phyloP scores from a whole-genome alignment of 2,329 filamentous ascomycete species.

The Neofusicoccum sp. region DNA sequence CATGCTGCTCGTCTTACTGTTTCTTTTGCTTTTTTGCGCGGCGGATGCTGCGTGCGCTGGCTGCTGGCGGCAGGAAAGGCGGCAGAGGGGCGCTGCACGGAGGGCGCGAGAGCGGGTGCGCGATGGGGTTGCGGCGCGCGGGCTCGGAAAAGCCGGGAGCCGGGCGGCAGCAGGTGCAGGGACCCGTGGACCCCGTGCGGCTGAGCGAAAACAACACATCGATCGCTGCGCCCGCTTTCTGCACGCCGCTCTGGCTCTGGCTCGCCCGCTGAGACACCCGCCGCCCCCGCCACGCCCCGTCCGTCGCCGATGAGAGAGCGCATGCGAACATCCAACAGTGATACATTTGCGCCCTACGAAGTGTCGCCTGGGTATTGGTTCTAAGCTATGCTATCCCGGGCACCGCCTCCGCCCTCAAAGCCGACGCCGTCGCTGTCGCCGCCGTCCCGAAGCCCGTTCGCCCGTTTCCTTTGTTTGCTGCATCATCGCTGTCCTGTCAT shows the following conservation, averaged over 20 bases:
- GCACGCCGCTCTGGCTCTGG: too few relatives aligned
- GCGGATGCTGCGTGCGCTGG: neutral
- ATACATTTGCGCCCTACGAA: constrained; percentile 12
- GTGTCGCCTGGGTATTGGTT: constrained; percentile 9
- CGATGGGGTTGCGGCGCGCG: neutral
- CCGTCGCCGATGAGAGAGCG: neutral
- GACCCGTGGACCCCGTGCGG: neutral
- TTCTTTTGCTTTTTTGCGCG: neutral
- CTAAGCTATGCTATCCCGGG: neutral
- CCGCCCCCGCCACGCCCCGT: neutral
- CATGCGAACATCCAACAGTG: constrained; percentile 5
- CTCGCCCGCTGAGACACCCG: neutral
- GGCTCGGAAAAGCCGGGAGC: constrained; percentile 2
- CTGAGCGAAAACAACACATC: neutral
- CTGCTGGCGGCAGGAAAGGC: neutral
- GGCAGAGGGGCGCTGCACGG: neutral
- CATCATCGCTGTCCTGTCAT: neutral
- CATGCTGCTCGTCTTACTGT: constrained; percentile 24
- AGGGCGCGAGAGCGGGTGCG: neutral
- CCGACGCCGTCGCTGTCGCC: neutral
- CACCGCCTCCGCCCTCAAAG: too few relatives aligned
- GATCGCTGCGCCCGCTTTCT: neutral
- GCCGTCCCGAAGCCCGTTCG: neutral
- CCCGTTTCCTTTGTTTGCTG: too few relatives aligned
- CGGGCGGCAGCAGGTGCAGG: too few relatives aligned